Base-by-base conservation (phyloP, 441 rosid genomes). In the Bruguiera hainesii region DNA sequence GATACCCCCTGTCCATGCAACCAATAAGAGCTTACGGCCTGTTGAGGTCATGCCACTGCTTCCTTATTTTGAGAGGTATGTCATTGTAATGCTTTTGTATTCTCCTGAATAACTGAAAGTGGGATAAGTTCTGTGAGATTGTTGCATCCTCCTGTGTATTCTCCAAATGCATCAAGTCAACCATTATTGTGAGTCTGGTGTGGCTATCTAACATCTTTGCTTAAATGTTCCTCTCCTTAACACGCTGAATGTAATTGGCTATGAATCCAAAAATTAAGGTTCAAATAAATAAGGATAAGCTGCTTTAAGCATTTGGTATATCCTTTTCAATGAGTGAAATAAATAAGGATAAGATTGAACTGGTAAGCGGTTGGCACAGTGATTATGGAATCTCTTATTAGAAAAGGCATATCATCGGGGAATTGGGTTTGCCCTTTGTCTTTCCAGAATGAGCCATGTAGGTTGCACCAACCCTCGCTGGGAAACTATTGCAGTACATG, bases 21-120 rank as follows among this genome's bases (percentile, higher is more conserved):
- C 96, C 52, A 86, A 90, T 77, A 95, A 87, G 82, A 80, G 75
- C 64, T 82, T 95, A 62, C 80, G 76, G 55, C 90, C 98, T 49
- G 79, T 90, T 61, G 98, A 95, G 79, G 74, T 90, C 65, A 63
- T 90, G 69, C 99, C 98, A 4, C 80, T 95, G 69, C 68, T 95
- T 70, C 99, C 98, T 65, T 83, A 91, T 82, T 95, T 91, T 79
- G 91, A 84, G 59, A 76, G 98, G 99, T 92, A 82, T 49, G 84
- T 18, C 75, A 70, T 73, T 63, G 61, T 62, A 21, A 20, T 75
- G 78, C 70, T 30, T 71, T 61, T 46, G 2, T 50, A 13, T 20
- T 63, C 37, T 39, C 23, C n/a, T 50, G 61, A 29, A 23, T 3
- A 55, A 10, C 58, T 55, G 2, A 26, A 55, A 23, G 18, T 55